phyloP scores from a whole-genome alignment of 2,329 filamentous ascomycete species.

The Berkeleyomyces rouxiae region DNA sequence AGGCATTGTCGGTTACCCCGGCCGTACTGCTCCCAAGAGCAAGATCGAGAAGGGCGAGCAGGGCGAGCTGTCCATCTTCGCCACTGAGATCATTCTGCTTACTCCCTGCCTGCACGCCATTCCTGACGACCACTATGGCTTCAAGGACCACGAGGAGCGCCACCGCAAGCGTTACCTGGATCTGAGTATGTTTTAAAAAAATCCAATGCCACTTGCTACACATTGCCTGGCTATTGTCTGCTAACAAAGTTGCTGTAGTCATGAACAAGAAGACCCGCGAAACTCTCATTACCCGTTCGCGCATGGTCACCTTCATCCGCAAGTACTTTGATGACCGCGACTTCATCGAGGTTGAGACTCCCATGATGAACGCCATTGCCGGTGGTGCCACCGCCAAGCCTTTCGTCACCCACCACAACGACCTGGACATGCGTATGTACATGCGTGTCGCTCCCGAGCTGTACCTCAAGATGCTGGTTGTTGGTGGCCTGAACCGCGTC shows the following conservation, averaged over 20 bases:
- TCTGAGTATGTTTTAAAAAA: conserved; percentile 31
- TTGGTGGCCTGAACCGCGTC: conserved; percentile 84
- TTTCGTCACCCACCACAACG: conserved; percentile 92
- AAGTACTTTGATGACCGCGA: conserved; percentile 74
- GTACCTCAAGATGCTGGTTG: conserved; percentile 89
- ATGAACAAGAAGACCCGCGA: conserved; percentile 83
- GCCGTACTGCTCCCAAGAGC: conserved; percentile 75
- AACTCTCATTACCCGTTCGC: conserved; percentile 63
- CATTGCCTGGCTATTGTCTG: background rate
- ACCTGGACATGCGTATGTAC: conserved; percentile 84
- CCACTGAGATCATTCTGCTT: conserved; percentile 67
- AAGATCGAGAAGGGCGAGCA: conserved; percentile 62
- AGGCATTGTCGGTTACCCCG: conserved; percentile 58
- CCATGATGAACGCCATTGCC: conserved; percentile 92
- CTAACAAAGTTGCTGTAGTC: conserved; percentile 24
- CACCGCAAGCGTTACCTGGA: conserved; percentile 90
- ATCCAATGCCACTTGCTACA: background rate
- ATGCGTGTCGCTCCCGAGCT: conserved; percentile 91
- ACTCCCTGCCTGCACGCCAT: conserved; percentile 84
- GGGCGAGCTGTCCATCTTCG: conserved; percentile 89
- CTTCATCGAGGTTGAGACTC: conserved; percentile 90
- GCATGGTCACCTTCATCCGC: conserved; percentile 74
- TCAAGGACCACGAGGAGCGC: conserved; percentile 88
- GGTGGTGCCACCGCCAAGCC: conserved; percentile 88
- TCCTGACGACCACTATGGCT: conserved; percentile 79